These are phyloP conservation scores for Mucor circinelloides DNA, from an alignment of 371 early-diverging fungal genomes.

Conservation along the genomic window DNA sequence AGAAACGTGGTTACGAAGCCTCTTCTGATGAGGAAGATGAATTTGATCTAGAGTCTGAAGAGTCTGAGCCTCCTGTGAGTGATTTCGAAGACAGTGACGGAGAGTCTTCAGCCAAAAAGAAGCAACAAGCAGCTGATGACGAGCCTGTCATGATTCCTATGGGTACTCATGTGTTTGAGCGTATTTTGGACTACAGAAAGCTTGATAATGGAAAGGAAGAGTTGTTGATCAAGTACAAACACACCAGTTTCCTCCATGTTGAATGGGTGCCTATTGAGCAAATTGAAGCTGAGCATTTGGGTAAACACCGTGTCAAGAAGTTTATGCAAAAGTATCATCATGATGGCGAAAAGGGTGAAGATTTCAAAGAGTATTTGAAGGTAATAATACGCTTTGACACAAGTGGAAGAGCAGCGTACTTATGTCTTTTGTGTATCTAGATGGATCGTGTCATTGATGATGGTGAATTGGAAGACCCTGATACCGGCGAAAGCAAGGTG, in stretches of 20 bases:
- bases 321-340: slow-evolving; percentile 70
- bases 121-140: slow-evolving; percentile 19
- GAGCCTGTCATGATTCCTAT: slow-evolving; percentile 74
- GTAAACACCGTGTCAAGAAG: slow-evolving; percentile 79
- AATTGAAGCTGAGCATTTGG: slow-evolving; percentile 71
- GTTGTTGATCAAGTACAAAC: slow-evolving; percentile 74
- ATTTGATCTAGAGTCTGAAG: slow-evolving; percentile 23
- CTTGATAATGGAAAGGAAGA: slow-evolving; percentile 49
- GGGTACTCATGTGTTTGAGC: slow-evolving; percentile 72
- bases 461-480: slow-evolving; percentile 67
- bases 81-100: slow-evolving; percentile 39
- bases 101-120: slow-evolving; percentile 17
- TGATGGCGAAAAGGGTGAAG: slow-evolving; percentile 57
- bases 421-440: slow-evolving; percentile 20
- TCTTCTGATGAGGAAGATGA: slow-evolving; percentile 51
- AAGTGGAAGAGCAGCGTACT: neutral
- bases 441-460: slow-evolving; percentile 88
- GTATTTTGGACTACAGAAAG: slow-evolving; percentile 64
- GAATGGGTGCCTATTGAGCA: slow-evolving; percentile 78
- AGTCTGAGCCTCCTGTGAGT: slow-evolving; percentile 33
- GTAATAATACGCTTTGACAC: slow-evolving; percentile 14
- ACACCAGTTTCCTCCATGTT: slow-evolving; percentile 77
- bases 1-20: slow-evolving; percentile 44
- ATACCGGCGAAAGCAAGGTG: slow-evolving; percentile 57
- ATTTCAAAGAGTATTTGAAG: slow-evolving; percentile 55